Base-by-base conservation (phyloP, 2,329 filamentous ascomycete genomes). In the Seiridium unicorne region DNA sequence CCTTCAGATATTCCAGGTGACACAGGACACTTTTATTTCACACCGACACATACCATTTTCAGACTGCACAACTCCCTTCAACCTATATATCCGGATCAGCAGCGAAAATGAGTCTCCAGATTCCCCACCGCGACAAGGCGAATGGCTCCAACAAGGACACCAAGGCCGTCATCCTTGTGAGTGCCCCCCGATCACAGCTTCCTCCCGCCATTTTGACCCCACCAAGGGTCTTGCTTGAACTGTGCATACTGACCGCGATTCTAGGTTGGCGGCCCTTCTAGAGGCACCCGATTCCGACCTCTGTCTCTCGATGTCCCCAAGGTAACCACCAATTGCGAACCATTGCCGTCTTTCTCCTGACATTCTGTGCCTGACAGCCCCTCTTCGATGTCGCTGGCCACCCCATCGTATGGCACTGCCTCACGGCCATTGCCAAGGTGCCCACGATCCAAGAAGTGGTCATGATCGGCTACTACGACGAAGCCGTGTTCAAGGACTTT, bases 391-490 rank as follows among this genome's bases (percentile, higher is more conserved):
- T 99, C 72, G 95, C 95, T 68, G 95, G 95, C 69, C 95, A 99
- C 79, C 93, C 94, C 69, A 98, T 99, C 80, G 93, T 98, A 81
- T 94, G 93, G 85, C 95, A 99, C 83, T 97, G 93, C 83, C 86
- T 99, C 74, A 91, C 90, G 71, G 93, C 95, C 71, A 86, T 98
- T 72, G 88, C 91, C 66, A 96, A 93, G 76, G 91, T 98, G 62
- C 90, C 92, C 70, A 90, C 91, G 72, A 85, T 99, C 77, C 91
- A 93, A 73, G 95, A 99, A 79, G 94, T 99, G 69, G 93, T 95
- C 81, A 89, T 99, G 72, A 96, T 99, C 73, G 95, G 95, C 73
- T 99, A 99, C 86, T 99, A 98, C 77, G 95, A 99, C 75, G 95
- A 98, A 81, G 85, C 87, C 49, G 92, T 98, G 70, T 97, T 98